A percentile compares a stretch with the other conserved stretches of the same genome.
Conservation (phyloP, 108 stramenopile genomes). For the Mayamaea pseudoterrestris region DNA sequence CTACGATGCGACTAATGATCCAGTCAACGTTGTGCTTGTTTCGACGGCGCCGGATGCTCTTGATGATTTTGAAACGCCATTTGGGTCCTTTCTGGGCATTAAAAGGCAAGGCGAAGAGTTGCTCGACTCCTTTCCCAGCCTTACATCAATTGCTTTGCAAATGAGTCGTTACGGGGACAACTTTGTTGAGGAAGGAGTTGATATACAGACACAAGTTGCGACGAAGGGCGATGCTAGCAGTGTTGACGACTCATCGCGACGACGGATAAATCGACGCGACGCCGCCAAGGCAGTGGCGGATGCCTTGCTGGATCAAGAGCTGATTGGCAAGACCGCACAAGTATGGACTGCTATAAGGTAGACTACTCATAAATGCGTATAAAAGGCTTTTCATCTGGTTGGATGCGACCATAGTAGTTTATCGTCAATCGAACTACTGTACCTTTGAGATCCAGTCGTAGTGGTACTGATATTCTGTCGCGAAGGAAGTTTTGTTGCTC, state of each 20-base stretch:
- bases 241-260: slow-evolving; percentile 11
- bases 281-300: slow-evolving; percentile 65
- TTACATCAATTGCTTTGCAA: slow-evolving; percentile 39
- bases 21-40: slow-evolving; percentile 51
- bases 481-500: too few relatives aligned
- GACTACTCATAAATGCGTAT: too few relatives aligned
- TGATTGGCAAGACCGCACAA: slow-evolving; percentile 43
- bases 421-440: too few relatives aligned
- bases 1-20: slow-evolving; percentile 11
- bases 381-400: too few relatives aligned
- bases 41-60: slow-evolving; percentile 54
- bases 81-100: slow-evolving; percentile 60
- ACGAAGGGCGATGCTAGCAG: slow-evolving; percentile 14
- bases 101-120: slow-evolving; percentile 65
- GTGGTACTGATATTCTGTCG: too few relatives aligned
- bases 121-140: slow-evolving; percentile 41
- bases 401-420: too few relatives aligned
- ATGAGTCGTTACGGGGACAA: slow-evolving; percentile 69
- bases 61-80: slow-evolving; percentile 68
- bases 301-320: slow-evolving; percentile 44
- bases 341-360: slow-evolving; percentile 24
- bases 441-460: too few relatives aligned
- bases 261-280: slow-evolving; percentile 69
- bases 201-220: slow-evolving; percentile 19
- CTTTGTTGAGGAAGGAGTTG: slow-evolving; percentile 52